Conservation (phyloP, 1,284 basidiomycete genomes). For the Cryptococcus sp. region DNA sequence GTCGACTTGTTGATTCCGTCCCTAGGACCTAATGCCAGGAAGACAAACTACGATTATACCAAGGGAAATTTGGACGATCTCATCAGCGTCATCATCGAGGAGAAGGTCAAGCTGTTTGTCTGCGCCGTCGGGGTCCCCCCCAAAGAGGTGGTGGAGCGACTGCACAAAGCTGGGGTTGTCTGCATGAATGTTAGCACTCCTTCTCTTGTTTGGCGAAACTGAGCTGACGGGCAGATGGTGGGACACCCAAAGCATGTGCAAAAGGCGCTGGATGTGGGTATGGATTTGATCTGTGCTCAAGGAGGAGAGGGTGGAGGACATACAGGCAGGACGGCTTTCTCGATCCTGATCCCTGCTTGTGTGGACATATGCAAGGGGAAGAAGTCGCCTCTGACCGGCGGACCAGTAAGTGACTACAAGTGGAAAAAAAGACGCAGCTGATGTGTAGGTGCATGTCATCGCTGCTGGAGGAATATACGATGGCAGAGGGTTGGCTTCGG, state of each 20-base stretch:
- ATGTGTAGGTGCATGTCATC: slow-evolving; percentile 59
- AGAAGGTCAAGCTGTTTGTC: slow-evolving; percentile 74
- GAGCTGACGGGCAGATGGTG: slow-evolving; percentile 58
- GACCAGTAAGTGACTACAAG: slow-evolving; percentile 49
- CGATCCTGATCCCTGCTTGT: slow-evolving; percentile 57
- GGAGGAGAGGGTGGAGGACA: slow-evolving; percentile 74
- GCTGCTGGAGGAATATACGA: slow-evolving; percentile 83
- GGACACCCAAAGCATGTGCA: slow-evolving; percentile 78
- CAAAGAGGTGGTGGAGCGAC: slow-evolving; percentile 63
- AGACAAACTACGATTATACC: slow-evolving; percentile 64
- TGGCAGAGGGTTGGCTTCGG: slow-evolving; percentile 77
- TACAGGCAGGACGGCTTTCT: slow-evolving; percentile 42
- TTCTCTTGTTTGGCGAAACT: neutral
- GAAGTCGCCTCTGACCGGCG: slow-evolving; percentile 68
- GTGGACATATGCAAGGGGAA: slow-evolving; percentile 71
- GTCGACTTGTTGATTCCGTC: slow-evolving; percentile 80
- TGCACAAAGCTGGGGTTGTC: slow-evolving; percentile 72
- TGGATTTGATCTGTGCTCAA: slow-evolving; percentile 83
- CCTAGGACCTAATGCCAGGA: slow-evolving; percentile 70
- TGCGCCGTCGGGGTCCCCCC: slow-evolving; percentile 75
- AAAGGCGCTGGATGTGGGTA: slow-evolving; percentile 72
- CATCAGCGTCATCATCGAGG: slow-evolving; percentile 79
- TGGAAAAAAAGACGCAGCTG: neutral
- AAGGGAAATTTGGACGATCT: slow-evolving; percentile 65
- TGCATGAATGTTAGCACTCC: slow-evolving; percentile 75